Evolutionary conservation across 805 yeast species (phyloP).

Genomic region (Candida michaelii): DNA sequence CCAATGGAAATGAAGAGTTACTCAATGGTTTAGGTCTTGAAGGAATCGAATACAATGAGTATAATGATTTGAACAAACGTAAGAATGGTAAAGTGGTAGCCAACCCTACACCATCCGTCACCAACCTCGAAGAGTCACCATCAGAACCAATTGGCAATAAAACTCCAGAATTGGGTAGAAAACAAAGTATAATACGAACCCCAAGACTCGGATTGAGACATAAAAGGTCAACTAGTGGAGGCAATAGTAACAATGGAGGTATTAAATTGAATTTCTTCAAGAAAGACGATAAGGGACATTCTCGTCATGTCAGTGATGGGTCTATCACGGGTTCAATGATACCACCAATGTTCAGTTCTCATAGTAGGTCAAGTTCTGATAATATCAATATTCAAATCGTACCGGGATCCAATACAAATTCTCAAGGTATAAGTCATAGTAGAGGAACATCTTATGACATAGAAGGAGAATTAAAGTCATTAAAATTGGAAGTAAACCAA

Average conservation of each 20-base stretch:
- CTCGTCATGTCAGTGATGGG: slow-evolving; percentile 42
- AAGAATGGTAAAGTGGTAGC: slow-evolving; percentile 12
- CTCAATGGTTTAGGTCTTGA: slow-evolving; percentile 41
- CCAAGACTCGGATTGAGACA: slow-evolving; percentile 37
- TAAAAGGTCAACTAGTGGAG: slow-evolving; percentile 41
- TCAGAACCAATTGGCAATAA: not conserved
- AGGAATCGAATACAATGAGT: slow-evolving; percentile 29
- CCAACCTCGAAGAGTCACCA: slow-evolving; percentile 33
- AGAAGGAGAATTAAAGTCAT: slow-evolving; percentile 12
- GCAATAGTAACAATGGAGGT: slow-evolving; percentile 18
- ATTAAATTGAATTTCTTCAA: slow-evolving; percentile 38
- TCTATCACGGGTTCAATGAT: slow-evolving; percentile 26
- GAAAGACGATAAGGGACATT: slow-evolving; percentile 29
- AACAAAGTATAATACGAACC: slow-evolving; percentile 28
- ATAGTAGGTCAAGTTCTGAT: slow-evolving; percentile 46
- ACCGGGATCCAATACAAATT: slow-evolving; percentile 3
- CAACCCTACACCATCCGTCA: slow-evolving; percentile 32
- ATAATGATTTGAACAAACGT: slow-evolving; percentile 9
- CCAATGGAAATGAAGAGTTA: slow-evolving; percentile 18
- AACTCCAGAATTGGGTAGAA: slow-evolving; percentile 19
- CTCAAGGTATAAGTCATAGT: slow-evolving; percentile 6
- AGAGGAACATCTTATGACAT: slow-evolving; percentile 1
- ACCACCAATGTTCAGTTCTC: slow-evolving; percentile 45
- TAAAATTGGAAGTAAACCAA: slow-evolving; percentile 40
- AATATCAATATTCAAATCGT: slow-evolving; percentile 16